Conservation (phyloP, 2,329 filamentous ascomycete species). For the Eurotiales sp. region DNA sequence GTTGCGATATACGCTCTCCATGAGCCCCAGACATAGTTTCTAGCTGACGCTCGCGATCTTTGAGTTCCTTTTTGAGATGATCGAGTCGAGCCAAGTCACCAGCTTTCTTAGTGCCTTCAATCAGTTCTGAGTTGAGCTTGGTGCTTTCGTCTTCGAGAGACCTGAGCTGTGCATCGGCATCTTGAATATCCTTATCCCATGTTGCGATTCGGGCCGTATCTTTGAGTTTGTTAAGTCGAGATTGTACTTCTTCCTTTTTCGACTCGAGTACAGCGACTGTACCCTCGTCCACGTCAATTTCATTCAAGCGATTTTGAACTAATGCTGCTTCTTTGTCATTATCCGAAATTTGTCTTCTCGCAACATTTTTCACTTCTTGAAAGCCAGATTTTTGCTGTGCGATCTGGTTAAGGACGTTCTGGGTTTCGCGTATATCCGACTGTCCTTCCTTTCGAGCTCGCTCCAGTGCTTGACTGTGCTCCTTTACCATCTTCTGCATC, state of each 20-base stretch:
- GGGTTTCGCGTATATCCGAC: conserved; percentile 70
- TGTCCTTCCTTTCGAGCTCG: conserved; percentile 68
- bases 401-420: conserved; percentile 66
- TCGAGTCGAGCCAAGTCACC: conserved; percentile 81
- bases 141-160: conserved; percentile 69
- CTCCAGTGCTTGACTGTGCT: conserved; percentile 77
- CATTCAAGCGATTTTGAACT: conserved; percentile 65
- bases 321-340: conserved; percentile 68
- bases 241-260: conserved; percentile 65
- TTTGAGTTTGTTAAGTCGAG: conserved; percentile 59
- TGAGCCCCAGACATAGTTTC: conserved; percentile 75
- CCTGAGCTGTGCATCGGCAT: conserved; percentile 62
- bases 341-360: conserved; percentile 66
- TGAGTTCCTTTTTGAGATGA: conserved; percentile 73
- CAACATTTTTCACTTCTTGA: conserved; percentile 68
- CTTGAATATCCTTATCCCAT: conserved; percentile 68
- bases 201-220: conserved; percentile 60
- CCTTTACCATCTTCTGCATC: conserved; percentile 68
- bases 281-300: conserved; percentile 83
- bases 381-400: conserved; percentile 69
- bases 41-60: conserved; percentile 68
- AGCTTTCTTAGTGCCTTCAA: conserved; percentile 76
- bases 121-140: conserved; percentile 71
- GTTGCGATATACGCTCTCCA: conserved; percentile 61
- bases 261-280: conserved; percentile 72